phyloP scores from a whole-genome alignment of 331 rosid species.

The Erythrophleum ivorense region DNA sequence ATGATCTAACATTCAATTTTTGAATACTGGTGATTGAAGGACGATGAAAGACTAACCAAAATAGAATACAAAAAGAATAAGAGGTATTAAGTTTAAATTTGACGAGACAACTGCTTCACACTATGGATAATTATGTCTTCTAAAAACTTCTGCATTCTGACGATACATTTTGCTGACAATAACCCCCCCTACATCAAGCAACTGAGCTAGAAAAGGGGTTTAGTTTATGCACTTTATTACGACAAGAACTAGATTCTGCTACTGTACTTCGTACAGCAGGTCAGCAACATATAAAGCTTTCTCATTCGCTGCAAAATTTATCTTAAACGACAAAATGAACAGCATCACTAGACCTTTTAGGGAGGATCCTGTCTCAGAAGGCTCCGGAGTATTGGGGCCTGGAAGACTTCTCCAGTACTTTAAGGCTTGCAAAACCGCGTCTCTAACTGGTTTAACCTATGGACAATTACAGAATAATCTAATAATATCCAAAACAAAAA shows the following conservation, averaged over 20 bases:
- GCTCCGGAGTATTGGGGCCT: conserved; percentile 61
- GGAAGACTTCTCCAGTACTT: conserved; percentile 79
- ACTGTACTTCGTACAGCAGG: background rate
- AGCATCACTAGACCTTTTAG: conserved; percentile 64
- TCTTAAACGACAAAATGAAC: conserved; percentile 22
- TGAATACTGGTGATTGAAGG: too few relatives aligned
- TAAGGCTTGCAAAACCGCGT: conserved; percentile 72
- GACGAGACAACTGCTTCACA: background rate
- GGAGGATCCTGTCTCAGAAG: conserved; percentile 85
- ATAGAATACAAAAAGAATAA: too few relatives aligned
- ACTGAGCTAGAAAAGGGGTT: background rate
- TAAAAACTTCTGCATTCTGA: background rate
- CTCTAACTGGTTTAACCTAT: conserved; percentile 94
- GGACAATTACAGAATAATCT: conserved; percentile 34
- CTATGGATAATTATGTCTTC: background rate
- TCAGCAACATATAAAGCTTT: conserved; percentile 11
- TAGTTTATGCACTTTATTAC: background rate
- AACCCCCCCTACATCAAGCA: background rate
- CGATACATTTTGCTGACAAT: background rate
- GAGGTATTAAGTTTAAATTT: background rate
- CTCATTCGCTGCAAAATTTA: background rate
- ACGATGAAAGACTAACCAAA: too few relatives aligned
- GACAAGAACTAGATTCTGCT: background rate
- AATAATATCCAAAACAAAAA: conserved; percentile 18
- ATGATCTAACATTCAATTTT: too few relatives aligned